A percentile compares a stretch with the other conserved stretches of the same genome.
phyloP scores from a whole-genome alignment of 495 filamentous ascomycete genomes.

The Penicillium steckii region DNA sequence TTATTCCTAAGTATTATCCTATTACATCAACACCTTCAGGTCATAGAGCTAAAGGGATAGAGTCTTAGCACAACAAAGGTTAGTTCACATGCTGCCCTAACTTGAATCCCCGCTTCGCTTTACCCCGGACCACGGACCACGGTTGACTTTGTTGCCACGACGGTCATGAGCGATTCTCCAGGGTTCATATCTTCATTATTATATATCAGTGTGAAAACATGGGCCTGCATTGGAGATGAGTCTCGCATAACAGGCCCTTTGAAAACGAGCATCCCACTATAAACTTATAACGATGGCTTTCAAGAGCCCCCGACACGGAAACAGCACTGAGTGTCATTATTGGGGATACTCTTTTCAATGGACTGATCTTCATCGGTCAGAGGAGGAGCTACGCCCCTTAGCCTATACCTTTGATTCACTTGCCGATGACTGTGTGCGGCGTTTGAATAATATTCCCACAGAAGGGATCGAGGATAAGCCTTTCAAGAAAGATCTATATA shows the following conservation, averaged over 20 bases:
- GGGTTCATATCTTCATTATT: neutral
- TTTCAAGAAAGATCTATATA: constrained; percentile 58
- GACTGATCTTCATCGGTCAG: constrained; percentile 62
- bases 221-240: neutral
- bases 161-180: neutral
- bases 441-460: constrained; percentile 56
- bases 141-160: constrained; percentile 9
- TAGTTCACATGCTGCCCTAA: constrained; percentile 20
- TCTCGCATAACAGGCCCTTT: neutral
- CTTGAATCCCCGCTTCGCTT: constrained; percentile 15
- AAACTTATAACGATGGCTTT: constrained; percentile 10
- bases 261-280: neutral
- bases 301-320: constrained; percentile 13
- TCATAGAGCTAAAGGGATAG: too few relatives aligned
- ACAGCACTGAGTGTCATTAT: constrained; percentile 31
- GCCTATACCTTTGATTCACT: constrained; percentile 67
- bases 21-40: too few relatives aligned
- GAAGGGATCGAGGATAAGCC: constrained; percentile 16
- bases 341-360: constrained; percentile 74
- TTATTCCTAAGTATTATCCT: too few relatives aligned
- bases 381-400: constrained; percentile 58
- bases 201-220: neutral
- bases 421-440: constrained; percentile 61
- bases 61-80: too few relatives aligned
- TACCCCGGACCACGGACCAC: constrained; percentile 26